Evolutionary conservation across 352 stramenopile genomes (phyloP), one percentile per base, ranked within the genome.

Genomic region (Phytophthora niederhauseri): DNA sequence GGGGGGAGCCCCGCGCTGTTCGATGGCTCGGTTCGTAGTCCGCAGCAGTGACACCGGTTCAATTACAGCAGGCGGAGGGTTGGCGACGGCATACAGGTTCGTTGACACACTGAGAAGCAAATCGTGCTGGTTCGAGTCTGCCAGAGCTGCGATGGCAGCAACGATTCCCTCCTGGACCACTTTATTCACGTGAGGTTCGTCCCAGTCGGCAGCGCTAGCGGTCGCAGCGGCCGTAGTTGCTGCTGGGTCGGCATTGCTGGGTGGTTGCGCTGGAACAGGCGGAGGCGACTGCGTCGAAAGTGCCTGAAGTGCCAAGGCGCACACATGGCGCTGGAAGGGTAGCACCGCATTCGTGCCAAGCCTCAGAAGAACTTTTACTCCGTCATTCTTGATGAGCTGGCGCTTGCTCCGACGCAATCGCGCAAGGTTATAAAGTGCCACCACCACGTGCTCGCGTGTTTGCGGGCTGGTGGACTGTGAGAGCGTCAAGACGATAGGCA

Each of bases 91-190:
- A 36, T 59, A 58, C 58, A 81, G 15, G 58, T 69, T 71, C 54
- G 71, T 72, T 5, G 64, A 73, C 1, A 73, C 70, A 7, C 70
- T 82, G 8, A 78, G 58, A 3, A 91, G 71, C 22, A 90, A 52
- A 34, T 91, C 82, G 11, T 84, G 69, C 43, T 89, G 78, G 46
- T 91, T 82, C 17, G 78, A 75, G 36, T 93, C 85, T n/a, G 76
- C 77, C 19, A 94, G 65, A 41, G 72, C 70, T 1, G 77, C 77
- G 57, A 95, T 87, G 0, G 84, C 84, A 0, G 78, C 66, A 4
- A 95, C 84, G 24, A 94, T 80, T 7, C 85, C 85, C 9, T 91
- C 82, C 64, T 92, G 84, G 48, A 90, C 73, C 56, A 95, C 84
- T 28, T 82, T 91, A 36, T 78, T 64, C 11, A 84, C 66, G 53